Conservation (phyloP, 805 yeast species). For the Ogataea glucozyma region DNA sequence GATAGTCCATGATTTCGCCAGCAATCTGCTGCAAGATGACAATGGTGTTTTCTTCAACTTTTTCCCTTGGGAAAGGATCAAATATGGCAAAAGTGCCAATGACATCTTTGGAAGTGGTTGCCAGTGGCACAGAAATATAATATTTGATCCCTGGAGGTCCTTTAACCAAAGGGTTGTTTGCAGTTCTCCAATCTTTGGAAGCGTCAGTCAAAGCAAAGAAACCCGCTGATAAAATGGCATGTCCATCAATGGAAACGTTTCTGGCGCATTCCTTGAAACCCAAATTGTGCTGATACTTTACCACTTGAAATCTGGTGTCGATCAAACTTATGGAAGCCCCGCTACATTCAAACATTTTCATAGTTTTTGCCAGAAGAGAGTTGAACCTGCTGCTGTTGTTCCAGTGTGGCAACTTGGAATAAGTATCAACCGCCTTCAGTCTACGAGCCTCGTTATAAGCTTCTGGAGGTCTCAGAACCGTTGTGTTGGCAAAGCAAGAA, state of each 20-base stretch:
- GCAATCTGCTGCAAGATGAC: conserved; percentile 40
- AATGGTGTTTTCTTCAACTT: conserved; percentile 39
- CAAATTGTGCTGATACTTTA: conserved; percentile 51
- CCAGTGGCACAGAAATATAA: conserved; percentile 65
- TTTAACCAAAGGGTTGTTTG: conserved; percentile 60
- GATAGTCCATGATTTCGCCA: conserved; percentile 42
- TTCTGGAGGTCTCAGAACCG: conserved; percentile 61
- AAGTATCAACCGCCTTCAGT: conserved; percentile 43
- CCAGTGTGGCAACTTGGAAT: conserved; percentile 51
- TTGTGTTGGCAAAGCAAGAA: conserved; percentile 45
- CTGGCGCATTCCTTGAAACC: conserved; percentile 54
- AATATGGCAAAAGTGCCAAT: conserved; percentile 63
- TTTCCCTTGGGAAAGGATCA: conserved; percentile 45
- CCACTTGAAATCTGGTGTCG: conserved; percentile 46
- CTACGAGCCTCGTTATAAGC: conserved; percentile 51
- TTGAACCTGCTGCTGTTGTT: conserved; percentile 41
- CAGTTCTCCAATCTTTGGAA: conserved; percentile 68
- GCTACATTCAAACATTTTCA: conserved; percentile 43
- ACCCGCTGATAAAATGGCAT: conserved; percentile 59
- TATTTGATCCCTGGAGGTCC: conserved; percentile 60
- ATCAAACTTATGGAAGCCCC: conserved; percentile 65
- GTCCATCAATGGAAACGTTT: conserved; percentile 63
- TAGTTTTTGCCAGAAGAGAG: conserved; percentile 38
- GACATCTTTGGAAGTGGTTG: conserved; percentile 39
- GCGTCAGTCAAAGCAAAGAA: conserved; percentile 61